phyloP scores from a whole-genome alignment of 2,329 filamentous ascomycete genomes.

The Zalaria obscura region DNA sequence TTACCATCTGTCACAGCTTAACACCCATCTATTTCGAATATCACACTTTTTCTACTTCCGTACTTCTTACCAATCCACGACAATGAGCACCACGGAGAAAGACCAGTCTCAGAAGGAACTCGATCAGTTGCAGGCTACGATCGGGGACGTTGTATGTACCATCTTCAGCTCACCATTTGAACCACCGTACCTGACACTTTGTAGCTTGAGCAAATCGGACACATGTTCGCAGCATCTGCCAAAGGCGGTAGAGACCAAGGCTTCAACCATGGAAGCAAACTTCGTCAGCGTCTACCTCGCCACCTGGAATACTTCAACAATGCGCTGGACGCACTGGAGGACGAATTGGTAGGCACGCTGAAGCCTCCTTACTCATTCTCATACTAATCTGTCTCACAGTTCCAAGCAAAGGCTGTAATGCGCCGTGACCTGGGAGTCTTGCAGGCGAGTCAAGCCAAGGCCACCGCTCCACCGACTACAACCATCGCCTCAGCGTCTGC shows the following conservation, averaged over 20 bases:
- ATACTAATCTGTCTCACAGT: conserved; percentile 8
- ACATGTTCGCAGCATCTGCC: conserved; percentile 26
- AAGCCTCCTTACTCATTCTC: neutral
- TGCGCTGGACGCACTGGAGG: conserved; percentile 37
- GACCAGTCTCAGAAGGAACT: conserved; percentile 10
- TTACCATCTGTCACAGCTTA: too few species aligned
- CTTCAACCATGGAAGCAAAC: conserved; percentile 18
- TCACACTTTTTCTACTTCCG: too few species aligned
- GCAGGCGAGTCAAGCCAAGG: conserved; percentile 9
- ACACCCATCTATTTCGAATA: too few species aligned
- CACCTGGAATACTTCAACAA: conserved; percentile 32
- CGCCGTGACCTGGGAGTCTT: conserved; percentile 19
- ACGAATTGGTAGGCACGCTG: conserved; percentile 23
- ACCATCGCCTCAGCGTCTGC: conserved; percentile 2
- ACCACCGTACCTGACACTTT: neutral
- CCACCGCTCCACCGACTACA: neutral
- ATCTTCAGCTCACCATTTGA: neutral
- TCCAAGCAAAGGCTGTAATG: conserved; percentile 17
- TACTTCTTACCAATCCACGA: too few species aligned
- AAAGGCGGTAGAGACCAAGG: conserved; percentile 15
- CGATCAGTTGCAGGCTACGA: conserved; percentile 30
- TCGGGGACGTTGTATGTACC: conserved; percentile 31
- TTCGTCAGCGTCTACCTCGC: conserved; percentile 22
- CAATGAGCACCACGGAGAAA: too few species aligned
- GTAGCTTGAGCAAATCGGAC: conserved; percentile 29